Evolutionary conservation across 2,329 filamentous ascomycete species (phyloP).

Genomic region (Tympanopsis confertula): DNA sequence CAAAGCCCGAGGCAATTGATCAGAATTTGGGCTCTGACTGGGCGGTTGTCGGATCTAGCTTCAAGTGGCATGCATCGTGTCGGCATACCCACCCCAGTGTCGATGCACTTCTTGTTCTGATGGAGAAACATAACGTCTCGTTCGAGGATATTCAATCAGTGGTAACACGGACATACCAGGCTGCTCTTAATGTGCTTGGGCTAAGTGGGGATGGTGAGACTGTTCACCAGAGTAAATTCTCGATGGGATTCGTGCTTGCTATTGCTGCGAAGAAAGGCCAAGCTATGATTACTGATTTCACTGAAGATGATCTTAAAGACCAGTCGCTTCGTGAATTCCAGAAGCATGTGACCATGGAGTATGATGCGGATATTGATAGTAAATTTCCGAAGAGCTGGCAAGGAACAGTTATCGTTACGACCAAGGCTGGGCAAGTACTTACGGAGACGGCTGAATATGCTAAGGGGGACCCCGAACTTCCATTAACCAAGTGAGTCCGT

Average conservation of each 20-base stretch:
- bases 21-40: conserved; percentile 12
- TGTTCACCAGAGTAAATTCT: conserved; percentile 19
- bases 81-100: conserved; percentile 17
- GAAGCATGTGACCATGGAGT: conserved; percentile 12
- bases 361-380: conserved; percentile 13
- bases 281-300: conserved; percentile 15
- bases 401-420: conserved; percentile 11
- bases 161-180: conserved; percentile 13
- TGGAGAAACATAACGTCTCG: conserved; percentile 11
- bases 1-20: conserved; percentile 11
- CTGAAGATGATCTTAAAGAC: conserved; percentile 13
- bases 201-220: conserved; percentile 14
- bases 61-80: conserved; percentile 19
- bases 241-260: conserved; percentile 18
- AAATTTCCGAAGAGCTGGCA: conserved; percentile 15
- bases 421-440: background rate
- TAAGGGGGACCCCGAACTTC: background rate
- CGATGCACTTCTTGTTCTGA: conserved; percentile 14
- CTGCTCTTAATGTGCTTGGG: conserved; percentile 15
- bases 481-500: background rate
- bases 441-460: background rate
- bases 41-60: conserved; percentile 14
- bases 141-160: conserved; percentile 16
- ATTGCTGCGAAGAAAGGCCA: conserved; percentile 17
- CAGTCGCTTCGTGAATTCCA: conserved; percentile 12